Conservation (phyloP, 2,329 filamentous ascomycete species). For the Cercospora janseana region DNA sequence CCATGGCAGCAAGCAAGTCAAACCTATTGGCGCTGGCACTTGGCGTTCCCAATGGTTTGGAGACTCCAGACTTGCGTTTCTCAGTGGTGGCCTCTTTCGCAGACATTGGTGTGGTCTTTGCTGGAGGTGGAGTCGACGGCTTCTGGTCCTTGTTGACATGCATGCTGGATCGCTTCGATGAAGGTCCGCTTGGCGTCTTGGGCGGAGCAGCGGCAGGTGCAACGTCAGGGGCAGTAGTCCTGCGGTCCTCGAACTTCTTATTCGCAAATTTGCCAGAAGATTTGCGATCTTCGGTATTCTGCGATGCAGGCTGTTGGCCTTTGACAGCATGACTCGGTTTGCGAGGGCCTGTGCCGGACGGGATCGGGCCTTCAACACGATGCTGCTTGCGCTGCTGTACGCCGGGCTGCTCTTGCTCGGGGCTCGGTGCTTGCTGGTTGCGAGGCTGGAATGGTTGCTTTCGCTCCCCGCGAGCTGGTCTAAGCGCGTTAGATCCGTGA, state of each 20-base stretch:
- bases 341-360: not conserved
- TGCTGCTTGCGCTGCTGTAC: constrained; percentile 3
- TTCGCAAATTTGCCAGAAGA: constrained; percentile 8
- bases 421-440: not conserved
- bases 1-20: constrained; percentile 11
- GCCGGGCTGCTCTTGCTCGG: constrained; percentile 1
- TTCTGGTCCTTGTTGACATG: constrained; percentile 8
- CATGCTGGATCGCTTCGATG: constrained; percentile 8
- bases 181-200: constrained; percentile 1
- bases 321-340: constrained; percentile 5
- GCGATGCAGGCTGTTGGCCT: not conserved
- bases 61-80: constrained; percentile 13
- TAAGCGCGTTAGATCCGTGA: not conserved
- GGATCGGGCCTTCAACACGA: not conserved
- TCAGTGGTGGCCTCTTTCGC: constrained; percentile 13
- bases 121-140: constrained; percentile 8
- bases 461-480: not conserved
- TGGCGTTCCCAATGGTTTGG: constrained; percentile 8
- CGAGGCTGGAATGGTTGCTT: constrained; percentile 3
- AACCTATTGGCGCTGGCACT: constrained; percentile 12
- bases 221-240: not conserved
- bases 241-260: constrained; percentile 10
- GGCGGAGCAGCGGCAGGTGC: not conserved
- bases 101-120: constrained; percentile 9
- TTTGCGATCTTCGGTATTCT: constrained; percentile 4